A percentile compares a stretch with the other conserved stretches of the same genome.
Evolutionary conservation across 2,329 filamentous ascomycete species (phyloP).

Genomic region (Aspergillus neoniger): DNA sequence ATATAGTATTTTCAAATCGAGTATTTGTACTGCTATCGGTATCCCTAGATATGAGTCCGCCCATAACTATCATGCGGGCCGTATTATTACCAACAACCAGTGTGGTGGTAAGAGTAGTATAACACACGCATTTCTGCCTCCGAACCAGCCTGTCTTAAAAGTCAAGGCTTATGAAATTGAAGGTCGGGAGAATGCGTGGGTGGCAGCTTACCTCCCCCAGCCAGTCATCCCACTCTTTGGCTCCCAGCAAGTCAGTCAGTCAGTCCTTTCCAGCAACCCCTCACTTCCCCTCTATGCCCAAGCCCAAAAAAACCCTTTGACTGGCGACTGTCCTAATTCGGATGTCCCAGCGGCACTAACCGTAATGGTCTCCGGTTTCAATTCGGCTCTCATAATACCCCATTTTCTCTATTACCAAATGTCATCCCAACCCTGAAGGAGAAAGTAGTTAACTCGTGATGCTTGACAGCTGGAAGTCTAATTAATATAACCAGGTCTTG

Average conservation of each 20-base stretch:
- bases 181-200: background rate
- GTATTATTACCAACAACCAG: background rate
- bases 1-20: too few relatives aligned
- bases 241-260: background rate
- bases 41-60: background rate
- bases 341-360: background rate
- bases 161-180: background rate
- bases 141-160: background rate
- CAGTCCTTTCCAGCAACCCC: background rate
- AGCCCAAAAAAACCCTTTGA: background rate
- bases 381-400: background rate
- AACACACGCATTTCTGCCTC: background rate
- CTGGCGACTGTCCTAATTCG: background rate
- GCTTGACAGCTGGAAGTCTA: background rate
- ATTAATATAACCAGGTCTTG: background rate
- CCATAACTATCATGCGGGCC: background rate
- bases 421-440: background rate
- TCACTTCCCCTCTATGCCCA: conserved; percentile 2
- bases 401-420: background rate
- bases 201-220: background rate
- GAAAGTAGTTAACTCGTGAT: background rate
- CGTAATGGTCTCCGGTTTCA: background rate
- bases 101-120: background rate
- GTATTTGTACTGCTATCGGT: background rate
- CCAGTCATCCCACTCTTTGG: background rate